Percentiles rank a stretch among this genome's conserved stretches.
phyloP scores from a whole-genome alignment of 2,329 filamentous ascomycete genomes.

The Fusarium falciforme region DNA sequence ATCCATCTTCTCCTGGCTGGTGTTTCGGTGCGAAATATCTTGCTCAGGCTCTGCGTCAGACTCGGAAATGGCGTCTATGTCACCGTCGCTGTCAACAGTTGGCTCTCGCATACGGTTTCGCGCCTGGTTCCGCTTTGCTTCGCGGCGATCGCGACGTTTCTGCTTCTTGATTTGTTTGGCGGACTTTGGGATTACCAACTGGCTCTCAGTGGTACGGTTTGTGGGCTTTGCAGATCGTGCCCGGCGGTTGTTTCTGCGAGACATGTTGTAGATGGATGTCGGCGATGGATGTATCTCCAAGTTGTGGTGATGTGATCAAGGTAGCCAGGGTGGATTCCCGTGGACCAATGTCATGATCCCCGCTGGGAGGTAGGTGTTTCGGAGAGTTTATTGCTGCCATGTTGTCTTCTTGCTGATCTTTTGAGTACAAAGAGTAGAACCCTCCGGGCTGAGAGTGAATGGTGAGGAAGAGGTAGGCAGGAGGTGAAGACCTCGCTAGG shows the following conservation, averaged over 20 bases:
- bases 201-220: background rate
- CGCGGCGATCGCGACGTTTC: background rate
- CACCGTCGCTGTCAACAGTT: background rate
- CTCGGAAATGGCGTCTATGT: background rate
- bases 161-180: background rate
- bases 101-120: background rate
- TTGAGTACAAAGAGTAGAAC: background rate
- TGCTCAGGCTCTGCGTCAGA: background rate
- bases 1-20: background rate
- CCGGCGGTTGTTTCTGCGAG: background rate
- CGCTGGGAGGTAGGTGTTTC: background rate
- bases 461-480: background rate
- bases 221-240: background rate
- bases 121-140: background rate
- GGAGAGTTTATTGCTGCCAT: background rate
- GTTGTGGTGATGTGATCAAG: background rate
- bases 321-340: background rate
- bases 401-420: background rate
- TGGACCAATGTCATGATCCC: background rate
- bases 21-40: background rate
- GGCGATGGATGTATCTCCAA: background rate
- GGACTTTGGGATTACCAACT: background rate
- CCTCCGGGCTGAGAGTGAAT: background rate
- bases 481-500: background rate
- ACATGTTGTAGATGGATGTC: background rate